These are phyloP conservation scores for Collariella sp. DNA, from an alignment of 495 filamentous ascomycete species.

Conservation along the genomic window DNA sequence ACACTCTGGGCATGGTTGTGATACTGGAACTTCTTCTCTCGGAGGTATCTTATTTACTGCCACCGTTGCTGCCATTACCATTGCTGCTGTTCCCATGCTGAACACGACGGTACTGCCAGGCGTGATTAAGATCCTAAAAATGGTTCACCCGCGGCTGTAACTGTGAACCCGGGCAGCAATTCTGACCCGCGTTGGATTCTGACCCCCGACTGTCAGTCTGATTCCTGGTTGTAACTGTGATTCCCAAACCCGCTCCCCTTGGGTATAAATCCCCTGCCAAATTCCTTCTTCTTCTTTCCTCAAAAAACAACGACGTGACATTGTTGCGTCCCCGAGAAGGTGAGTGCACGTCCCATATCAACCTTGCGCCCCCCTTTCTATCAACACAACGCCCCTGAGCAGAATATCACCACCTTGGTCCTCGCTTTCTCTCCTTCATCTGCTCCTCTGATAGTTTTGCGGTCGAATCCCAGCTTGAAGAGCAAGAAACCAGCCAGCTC, in stretches of 20 bases:
- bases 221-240: neutral
- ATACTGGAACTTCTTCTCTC: no score
- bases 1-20: no score
- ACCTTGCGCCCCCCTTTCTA: neutral
- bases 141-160: no score
- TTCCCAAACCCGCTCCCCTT: neutral
- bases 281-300: neutral
- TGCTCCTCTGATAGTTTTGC: neutral
- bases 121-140: no score
- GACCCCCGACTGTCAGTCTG: no score
- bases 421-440: neutral
- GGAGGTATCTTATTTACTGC: no score
- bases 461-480: neutral
- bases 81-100: no score
- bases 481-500: neutral
- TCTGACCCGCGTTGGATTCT: no score
- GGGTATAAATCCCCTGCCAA: neutral
- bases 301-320: neutral
- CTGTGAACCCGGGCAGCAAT: no score
- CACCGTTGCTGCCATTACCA: no score
- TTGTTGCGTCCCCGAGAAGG: neutral
- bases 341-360: neutral
- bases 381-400: neutral
- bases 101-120: no score
- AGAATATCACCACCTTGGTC: neutral